These are phyloP conservation scores for Kazachstania kunashirensis DNA, from an alignment of 805 yeast species.

Conservation along the genomic window DNA sequence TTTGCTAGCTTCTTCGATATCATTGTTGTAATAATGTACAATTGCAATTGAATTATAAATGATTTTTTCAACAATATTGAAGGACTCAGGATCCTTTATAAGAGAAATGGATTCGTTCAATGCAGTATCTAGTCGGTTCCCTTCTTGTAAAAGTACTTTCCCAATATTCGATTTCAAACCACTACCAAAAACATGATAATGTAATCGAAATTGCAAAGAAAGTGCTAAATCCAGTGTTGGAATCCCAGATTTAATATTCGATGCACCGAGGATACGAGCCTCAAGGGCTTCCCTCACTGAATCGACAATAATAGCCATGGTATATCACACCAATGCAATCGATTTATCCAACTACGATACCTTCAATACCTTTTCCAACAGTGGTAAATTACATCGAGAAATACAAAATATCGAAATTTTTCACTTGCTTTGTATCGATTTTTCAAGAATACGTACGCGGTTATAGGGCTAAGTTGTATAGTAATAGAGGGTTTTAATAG, in stretches of 20 bases:
- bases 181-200: conserved; percentile 20
- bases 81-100: conserved; percentile 4
- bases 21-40: conserved; percentile 10
- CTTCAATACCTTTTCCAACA: too few relatives aligned
- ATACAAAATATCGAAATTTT: too few relatives aligned
- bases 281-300: conserved; percentile 14
- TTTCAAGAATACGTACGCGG: too few relatives aligned
- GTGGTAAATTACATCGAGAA: too few relatives aligned
- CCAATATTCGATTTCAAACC: conserved; percentile 9
- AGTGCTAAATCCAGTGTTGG: conserved; percentile 16
- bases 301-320: conserved; percentile 18
- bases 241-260: conserved; percentile 15
- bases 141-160: conserved; percentile 14
- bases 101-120: conserved; percentile 6
- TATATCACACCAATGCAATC: too few relatives aligned
- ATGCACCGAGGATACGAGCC: conserved; percentile 21
- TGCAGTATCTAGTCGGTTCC: conserved; percentile 8
- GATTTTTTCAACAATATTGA: conserved; percentile 11
- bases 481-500: too few relatives aligned
- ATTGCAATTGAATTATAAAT: conserved; percentile 14
- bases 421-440: too few relatives aligned
- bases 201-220: conserved; percentile 22
- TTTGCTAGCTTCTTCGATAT: conserved; percentile 5
- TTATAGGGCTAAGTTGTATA: too few relatives aligned
- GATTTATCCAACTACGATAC: too few relatives aligned